Percentiles rank a stretch among this genome's conserved stretches.
Evolutionary conservation across 257 asterid genomes (phyloP).

Genomic region (Nicotiana benthamiana): DNA sequence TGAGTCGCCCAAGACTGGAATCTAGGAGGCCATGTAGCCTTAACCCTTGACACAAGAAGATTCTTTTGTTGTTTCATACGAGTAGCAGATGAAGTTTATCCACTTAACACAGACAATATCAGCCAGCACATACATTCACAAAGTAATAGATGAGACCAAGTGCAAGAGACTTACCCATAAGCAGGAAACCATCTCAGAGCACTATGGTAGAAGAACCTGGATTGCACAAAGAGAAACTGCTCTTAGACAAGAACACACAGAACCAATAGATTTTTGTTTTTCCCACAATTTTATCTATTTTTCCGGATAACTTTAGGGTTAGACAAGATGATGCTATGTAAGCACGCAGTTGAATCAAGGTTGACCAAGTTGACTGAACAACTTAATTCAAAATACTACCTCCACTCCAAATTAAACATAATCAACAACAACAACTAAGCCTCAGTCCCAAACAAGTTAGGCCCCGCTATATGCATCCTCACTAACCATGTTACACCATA

Average conservation of each 20-base stretch:
- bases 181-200: slow-evolving; percentile 92
- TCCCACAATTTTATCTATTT: neutral
- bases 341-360: neutral
- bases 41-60: neutral
- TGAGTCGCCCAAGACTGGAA: neutral
- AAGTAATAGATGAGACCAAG: neutral
- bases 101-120: neutral
- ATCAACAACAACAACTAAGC: neutral
- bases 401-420: neutral
- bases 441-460: too few species aligned
- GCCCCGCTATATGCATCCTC: too few species aligned
- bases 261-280: neutral
- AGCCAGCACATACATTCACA: neutral
- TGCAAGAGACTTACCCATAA: slow-evolving; percentile 60
- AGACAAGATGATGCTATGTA: neutral
- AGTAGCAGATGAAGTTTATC: neutral
- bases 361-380: neutral
- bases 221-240: slow-evolving; percentile 15
- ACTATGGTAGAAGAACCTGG: slow-evolving; percentile 99
- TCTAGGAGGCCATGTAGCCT: neutral
- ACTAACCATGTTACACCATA: too few species aligned
- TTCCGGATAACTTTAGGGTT: neutral
- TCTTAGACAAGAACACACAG: neutral
- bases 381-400: neutral
- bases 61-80: neutral